Conservation (phyloP, 2,329 filamentous ascomycete genomes). For the Parafenestella ontariensis region DNA sequence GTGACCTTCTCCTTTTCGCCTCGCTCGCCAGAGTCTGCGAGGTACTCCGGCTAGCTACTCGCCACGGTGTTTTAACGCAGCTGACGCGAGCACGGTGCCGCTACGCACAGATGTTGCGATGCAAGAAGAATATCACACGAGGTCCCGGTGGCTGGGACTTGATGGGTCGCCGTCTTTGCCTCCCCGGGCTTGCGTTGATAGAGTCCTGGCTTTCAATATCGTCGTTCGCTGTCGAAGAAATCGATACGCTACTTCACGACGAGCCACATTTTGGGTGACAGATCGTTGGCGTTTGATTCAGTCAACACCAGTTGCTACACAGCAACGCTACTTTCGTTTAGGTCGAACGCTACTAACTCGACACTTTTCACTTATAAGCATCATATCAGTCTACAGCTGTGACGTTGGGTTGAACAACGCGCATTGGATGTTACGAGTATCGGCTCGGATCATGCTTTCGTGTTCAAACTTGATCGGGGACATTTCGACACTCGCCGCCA, state of each 20-base stretch:
- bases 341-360: too few species aligned
- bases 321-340: neutral
- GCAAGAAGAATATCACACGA: conserved; percentile 10
- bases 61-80: conserved; percentile 9
- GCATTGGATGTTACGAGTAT: neutral
- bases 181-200: neutral
- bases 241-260: neutral
- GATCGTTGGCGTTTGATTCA: neutral
- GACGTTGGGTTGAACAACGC: neutral
- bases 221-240: too few species aligned
- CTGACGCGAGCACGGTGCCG: conserved; percentile 4
- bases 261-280: neutral
- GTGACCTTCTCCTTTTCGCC: conserved; percentile 40
- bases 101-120: conserved; percentile 3
- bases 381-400: neutral
- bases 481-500: neutral
- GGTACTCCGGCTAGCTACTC: conserved; percentile 11
- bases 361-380: too few species aligned
- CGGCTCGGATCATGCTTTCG: neutral
- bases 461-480: neutral
- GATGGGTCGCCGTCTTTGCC: neutral
- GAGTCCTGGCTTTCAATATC: neutral
- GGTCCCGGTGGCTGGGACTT: neutral
- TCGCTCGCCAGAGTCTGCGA: conserved; percentile 21
- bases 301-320: neutral